Evolutionary conservation across 2,329 filamentous ascomycete genomes (phyloP).

Genomic region (Fusarium newnesense): DNA sequence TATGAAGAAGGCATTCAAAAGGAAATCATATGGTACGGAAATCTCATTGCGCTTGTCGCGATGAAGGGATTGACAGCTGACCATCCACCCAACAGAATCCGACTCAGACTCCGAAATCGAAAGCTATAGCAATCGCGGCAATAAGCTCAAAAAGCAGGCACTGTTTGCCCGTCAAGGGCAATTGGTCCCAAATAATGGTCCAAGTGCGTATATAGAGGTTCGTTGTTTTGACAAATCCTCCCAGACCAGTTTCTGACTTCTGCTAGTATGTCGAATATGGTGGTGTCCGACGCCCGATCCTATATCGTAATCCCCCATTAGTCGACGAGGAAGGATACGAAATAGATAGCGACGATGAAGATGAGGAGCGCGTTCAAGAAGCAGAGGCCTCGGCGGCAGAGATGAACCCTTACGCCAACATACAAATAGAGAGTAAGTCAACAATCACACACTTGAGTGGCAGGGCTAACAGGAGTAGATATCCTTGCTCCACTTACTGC

Average conservation of each 20-base stretch:
- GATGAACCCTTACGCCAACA: slow-evolving; percentile 78
- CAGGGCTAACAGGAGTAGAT: slow-evolving; percentile 59
- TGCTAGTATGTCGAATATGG: slow-evolving; percentile 76
- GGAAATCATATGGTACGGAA: slow-evolving; percentile 67
- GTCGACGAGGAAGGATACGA: slow-evolving; percentile 84
- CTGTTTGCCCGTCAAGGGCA: slow-evolving; percentile 77
- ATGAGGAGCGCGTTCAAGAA: slow-evolving; percentile 70
- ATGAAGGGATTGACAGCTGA: slow-evolving; percentile 27
- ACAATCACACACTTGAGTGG: background rate
- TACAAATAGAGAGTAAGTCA: slow-evolving; percentile 75
- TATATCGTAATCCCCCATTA: slow-evolving; percentile 77
- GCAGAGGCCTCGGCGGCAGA: slow-evolving; percentile 72
- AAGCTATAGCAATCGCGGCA: slow-evolving; percentile 76
- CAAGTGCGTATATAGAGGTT: slow-evolving; percentile 78
- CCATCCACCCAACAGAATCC: slow-evolving; percentile 65
- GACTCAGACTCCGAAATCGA: slow-evolving; percentile 81
- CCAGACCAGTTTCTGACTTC: slow-evolving; percentile 40
- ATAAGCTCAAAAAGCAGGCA: slow-evolving; percentile 81
- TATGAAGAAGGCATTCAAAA: slow-evolving; percentile 75
- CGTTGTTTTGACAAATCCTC: slow-evolving; percentile 13
- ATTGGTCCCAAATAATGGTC: slow-evolving; percentile 72
- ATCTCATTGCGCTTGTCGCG: slow-evolving; percentile 3
- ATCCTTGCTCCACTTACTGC: slow-evolving; percentile 80
- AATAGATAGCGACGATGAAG: slow-evolving; percentile 77
- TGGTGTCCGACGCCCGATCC: slow-evolving; percentile 77